phyloP scores from a whole-genome alignment of 257 asterid species.

The Solanum pinnatisectum region DNA sequence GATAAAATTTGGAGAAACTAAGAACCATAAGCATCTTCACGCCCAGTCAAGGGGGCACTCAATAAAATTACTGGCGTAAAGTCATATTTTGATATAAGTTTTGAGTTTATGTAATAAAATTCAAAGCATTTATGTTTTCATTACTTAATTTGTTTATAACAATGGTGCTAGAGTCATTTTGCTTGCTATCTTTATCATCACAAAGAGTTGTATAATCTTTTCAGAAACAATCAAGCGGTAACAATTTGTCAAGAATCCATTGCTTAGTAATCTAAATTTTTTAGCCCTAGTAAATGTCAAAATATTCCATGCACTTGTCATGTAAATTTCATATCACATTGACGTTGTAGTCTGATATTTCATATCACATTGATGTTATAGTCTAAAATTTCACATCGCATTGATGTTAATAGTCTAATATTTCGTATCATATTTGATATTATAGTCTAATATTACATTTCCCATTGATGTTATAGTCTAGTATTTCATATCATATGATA shows the following conservation, averaged over 20 bases:
- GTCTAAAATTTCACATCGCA: background rate
- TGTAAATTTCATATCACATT: background rate
- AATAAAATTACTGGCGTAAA: background rate
- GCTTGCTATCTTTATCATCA: background rate
- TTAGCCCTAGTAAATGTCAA: background rate
- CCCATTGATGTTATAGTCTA: background rate
- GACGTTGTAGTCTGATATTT: background rate
- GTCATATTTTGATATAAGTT: background rate
- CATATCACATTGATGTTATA: background rate
- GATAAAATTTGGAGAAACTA: background rate
- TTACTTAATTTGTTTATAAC: background rate
- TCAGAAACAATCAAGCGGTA: background rate
- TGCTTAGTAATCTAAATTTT: background rate
- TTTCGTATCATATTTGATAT: background rate
- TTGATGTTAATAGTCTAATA: too few relatives aligned
- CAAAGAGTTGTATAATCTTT: background rate
- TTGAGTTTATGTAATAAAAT: background rate
- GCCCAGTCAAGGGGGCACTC: background rate
- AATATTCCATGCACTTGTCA: background rate
- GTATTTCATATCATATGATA: background rate
- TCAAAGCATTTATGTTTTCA: background rate
- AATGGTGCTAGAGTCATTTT: background rate
- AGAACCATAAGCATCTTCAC: background rate
- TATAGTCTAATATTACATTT: background rate
- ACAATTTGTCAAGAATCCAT: background rate